Conservation (phyloP, 768 basidiomycete genomes). For the Rhodocollybia butyracea region DNA sequence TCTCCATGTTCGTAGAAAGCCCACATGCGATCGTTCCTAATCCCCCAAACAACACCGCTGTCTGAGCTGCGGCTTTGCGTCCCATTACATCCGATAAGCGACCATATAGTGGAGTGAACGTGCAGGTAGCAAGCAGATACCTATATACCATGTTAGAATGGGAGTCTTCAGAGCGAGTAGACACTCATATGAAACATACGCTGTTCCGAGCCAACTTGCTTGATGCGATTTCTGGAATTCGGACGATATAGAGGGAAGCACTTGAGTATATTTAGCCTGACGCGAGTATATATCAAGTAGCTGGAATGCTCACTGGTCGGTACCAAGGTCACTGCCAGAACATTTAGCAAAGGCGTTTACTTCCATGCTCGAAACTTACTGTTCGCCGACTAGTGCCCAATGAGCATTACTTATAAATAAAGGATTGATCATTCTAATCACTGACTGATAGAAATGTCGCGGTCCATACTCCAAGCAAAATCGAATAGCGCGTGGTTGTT, state of each 20-base stretch:
- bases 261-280: constrained; percentile 29
- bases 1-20: constrained; percentile 64
- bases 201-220: constrained; percentile 80
- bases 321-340: constrained; percentile 68
- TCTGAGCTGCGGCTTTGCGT: constrained; percentile 62
- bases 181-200: constrained; percentile 54
- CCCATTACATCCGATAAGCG: constrained; percentile 77
- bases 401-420: constrained; percentile 28
- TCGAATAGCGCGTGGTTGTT: constrained; percentile 56
- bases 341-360: too few species aligned
- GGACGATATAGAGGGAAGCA: constrained; percentile 75
- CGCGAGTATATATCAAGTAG: constrained; percentile 9
- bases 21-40: constrained; percentile 69
- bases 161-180: too few species aligned
- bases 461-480: constrained; percentile 70
- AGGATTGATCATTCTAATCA: too few species aligned
- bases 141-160: too few species aligned
- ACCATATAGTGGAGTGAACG: constrained; percentile 82
- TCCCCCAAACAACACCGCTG: constrained; percentile 56
- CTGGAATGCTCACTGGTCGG: constrained; percentile 65
- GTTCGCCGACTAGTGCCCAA: constrained; percentile 10
- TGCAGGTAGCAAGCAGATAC: constrained; percentile 75
- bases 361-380: constrained; percentile 32
- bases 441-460: constrained; percentile 73
- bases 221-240: constrained; percentile 77